Percentiles rank a stretch among this genome's conserved stretches.
Conservation (phyloP, 345 rosid genomes). For the Citrus trifoliata region DNA sequence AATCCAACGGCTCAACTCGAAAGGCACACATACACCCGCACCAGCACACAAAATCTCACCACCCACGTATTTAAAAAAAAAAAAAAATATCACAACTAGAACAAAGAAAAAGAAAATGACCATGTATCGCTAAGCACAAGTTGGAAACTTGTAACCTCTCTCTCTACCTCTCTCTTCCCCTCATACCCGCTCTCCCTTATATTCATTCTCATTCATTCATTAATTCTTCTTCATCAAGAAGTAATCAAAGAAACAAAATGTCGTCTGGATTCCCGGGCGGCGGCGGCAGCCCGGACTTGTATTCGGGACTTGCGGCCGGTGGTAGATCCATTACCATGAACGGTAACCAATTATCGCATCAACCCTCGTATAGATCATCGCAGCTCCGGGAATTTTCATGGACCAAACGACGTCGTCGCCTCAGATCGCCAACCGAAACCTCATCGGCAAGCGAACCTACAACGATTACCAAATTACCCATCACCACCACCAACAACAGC, state of each 20-base stretch:
- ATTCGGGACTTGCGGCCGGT: constrained; percentile 30
- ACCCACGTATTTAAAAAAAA: background rate
- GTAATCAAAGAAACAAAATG: constrained; percentile 29
- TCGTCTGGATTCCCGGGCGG: constrained; percentile 74
- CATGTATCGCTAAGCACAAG: background rate
- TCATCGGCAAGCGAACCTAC: constrained; percentile 66
- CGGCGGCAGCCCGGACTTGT: constrained; percentile 64
- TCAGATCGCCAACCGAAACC: constrained; percentile 50
- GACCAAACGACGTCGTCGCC: constrained; percentile 35
- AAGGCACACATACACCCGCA: background rate
- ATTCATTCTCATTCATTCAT: background rate
- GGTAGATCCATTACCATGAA: constrained; percentile 51
- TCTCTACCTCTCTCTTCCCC: constrained; percentile 9
- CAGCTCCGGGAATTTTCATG: constrained; percentile 58
- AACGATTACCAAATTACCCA: constrained; percentile 52
- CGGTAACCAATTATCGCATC: constrained; percentile 4
- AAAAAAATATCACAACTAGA: constrained; percentile 1
- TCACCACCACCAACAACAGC: background rate
- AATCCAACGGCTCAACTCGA: constrained; percentile 14
- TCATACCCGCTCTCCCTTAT: constrained; percentile 17
- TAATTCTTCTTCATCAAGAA: background rate
- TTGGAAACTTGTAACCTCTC: constrained; percentile 21
- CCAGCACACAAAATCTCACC: background rate
- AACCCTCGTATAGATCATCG: constrained; percentile 38
- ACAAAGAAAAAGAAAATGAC: background rate